Evolutionary conservation across 495 filamentous ascomycete species (phyloP).

Genomic region (Staphylotrichum longicolle): DNA sequence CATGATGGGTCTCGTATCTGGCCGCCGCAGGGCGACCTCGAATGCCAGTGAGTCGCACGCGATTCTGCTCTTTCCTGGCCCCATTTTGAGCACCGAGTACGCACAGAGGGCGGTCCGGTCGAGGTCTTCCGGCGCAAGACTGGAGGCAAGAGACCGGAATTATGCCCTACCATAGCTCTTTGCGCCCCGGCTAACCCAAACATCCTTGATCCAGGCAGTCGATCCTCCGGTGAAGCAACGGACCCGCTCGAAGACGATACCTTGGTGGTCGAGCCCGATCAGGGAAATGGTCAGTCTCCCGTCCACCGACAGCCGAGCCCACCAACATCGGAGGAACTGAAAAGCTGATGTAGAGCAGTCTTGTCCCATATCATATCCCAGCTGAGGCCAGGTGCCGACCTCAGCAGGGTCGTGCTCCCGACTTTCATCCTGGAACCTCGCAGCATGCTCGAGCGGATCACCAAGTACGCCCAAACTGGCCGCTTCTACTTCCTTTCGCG

Average conservation of each 20-base stretch:
- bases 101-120: constrained; percentile 23
- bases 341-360: constrained; percentile 50
- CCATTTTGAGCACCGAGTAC: constrained; percentile 24
- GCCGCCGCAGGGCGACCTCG: constrained; percentile 38
- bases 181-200: constrained; percentile 19
- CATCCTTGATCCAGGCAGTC: constrained; percentile 42
- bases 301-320: too few species aligned
- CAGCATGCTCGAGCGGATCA: constrained; percentile 98
- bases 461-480: constrained; percentile 63
- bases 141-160: constrained; percentile 30
- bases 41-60: constrained; percentile 38
- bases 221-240: constrained; percentile 44
- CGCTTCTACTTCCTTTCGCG: background rate
- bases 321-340: background rate
- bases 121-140: constrained; percentile 25
- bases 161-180: background rate
- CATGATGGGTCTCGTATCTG: constrained; percentile 38
- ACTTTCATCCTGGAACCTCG: constrained; percentile 98
- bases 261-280: constrained; percentile 68
- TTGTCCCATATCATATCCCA: constrained; percentile 96
- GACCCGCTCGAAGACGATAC: constrained; percentile 66
- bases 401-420: constrained; percentile 89
- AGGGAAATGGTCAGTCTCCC: constrained; percentile 61
- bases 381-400: constrained; percentile 88
- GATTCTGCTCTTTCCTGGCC: constrained; percentile 12